Conservation (phyloP, 441 rosid species). For the Pelargonium myrrhifolium region DNA sequence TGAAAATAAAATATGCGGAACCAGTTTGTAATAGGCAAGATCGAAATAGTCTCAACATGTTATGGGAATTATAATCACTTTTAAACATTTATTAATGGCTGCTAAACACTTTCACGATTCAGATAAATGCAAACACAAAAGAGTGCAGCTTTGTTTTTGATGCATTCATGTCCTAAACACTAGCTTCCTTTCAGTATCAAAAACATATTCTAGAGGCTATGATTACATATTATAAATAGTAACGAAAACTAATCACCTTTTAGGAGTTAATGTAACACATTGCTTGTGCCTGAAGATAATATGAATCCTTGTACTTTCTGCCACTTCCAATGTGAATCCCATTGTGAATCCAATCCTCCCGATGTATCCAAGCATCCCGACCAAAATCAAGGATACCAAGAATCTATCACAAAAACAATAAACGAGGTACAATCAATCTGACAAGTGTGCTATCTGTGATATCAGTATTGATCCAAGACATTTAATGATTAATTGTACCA, state of each 20-base stretch:
- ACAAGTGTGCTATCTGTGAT: neutral
- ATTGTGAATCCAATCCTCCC: constrained; percentile 75
- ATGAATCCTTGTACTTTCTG: constrained; percentile 89
- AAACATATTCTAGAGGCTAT: neutral
- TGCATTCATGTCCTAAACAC: too few species aligned
- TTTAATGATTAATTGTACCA: too few species aligned
- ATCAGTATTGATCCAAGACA: neutral
- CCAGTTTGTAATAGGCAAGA: too few species aligned
- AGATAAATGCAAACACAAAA: too few species aligned
- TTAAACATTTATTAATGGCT: too few species aligned
- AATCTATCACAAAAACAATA: constrained; percentile 35
- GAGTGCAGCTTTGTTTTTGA: too few species aligned
- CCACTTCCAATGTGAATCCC: constrained; percentile 69
- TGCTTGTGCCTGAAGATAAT: constrained; percentile 75
- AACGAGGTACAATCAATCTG: too few species aligned
- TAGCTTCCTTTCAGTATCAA: too few species aligned
- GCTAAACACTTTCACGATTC: too few species aligned
- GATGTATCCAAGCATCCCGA: constrained; percentile 84
- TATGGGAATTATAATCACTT: too few species aligned
- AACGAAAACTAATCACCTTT: constrained; percentile 4
- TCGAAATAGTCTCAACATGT: too few species aligned
- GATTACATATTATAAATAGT: neutral
- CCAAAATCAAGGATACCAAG: constrained; percentile 81
- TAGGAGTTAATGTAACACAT: constrained; percentile 69
- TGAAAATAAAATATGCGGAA: too few species aligned